phyloP scores from a whole-genome alignment of 2,329 filamentous ascomycete genomes.

The Endoconidiophora laricicola region DNA sequence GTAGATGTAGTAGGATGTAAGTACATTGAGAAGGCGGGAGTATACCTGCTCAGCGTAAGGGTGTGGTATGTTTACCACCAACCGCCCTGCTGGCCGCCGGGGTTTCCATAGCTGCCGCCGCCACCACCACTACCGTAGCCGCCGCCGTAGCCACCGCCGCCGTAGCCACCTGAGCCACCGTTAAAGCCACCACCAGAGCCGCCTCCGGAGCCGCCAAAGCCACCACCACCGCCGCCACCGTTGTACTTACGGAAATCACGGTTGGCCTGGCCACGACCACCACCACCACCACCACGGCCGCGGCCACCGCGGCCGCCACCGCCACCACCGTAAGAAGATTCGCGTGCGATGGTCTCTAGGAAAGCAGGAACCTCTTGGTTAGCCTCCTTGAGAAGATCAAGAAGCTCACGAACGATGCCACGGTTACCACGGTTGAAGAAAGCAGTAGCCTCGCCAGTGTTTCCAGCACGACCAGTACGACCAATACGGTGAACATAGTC shows the following conservation, averaged over 20 bases:
- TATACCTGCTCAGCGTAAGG: too few species aligned
- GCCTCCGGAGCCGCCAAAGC: constrained; percentile 27
- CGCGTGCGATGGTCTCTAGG: constrained; percentile 92
- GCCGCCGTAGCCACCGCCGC: constrained; percentile 23
- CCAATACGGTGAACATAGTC: constrained; percentile 98
- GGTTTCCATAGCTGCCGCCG: constrained; percentile 41
- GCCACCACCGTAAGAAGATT: constrained; percentile 64
- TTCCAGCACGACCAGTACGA: constrained; percentile 98
- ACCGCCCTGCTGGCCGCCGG: constrained; percentile 60
- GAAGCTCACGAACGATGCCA: constrained; percentile 86
- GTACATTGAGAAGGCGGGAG: neutral
- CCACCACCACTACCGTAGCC: constrained; percentile 28
- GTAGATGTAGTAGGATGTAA: neutral
- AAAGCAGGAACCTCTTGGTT: constrained; percentile 92
- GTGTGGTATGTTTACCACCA: constrained; percentile 41
- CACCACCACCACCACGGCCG: constrained; percentile 47
- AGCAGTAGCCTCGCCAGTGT: constrained; percentile 93
- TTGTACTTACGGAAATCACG: constrained; percentile 81
- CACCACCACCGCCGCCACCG: constrained; percentile 34
- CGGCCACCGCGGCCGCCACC: constrained; percentile 42
- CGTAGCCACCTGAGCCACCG: constrained; percentile 26
- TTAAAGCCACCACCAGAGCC: constrained; percentile 27
- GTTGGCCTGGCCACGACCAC: constrained; percentile 43
- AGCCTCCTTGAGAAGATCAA: constrained; percentile 96
- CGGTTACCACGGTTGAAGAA: constrained; percentile 99